Evolutionary conservation across 1,139 yeast species (phyloP).

Genomic region (Protomyces gravidus): DNA sequence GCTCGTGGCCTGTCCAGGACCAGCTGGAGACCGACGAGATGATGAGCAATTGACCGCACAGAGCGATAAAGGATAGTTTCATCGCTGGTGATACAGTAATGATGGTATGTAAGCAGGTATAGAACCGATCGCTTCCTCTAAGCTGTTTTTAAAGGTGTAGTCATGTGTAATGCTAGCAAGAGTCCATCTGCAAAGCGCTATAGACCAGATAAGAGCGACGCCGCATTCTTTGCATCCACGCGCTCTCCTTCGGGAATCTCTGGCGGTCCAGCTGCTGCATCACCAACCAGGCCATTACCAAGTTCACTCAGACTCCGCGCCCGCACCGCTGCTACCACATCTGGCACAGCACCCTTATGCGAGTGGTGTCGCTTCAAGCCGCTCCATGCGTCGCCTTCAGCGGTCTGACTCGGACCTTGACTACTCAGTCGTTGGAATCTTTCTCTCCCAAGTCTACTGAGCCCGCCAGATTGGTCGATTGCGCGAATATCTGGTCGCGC

Average conservation of each 20-base stretch:
- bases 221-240: slow-evolving; percentile 26
- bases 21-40: neutral
- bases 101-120: too few relatives aligned
- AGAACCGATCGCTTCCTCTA: too few relatives aligned
- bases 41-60: neutral
- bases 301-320: neutral
- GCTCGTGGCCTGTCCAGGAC: slow-evolving; percentile 20
- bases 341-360: neutral
- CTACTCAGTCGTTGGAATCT: slow-evolving; percentile 37
- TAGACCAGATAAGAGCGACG: neutral
- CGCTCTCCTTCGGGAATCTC: slow-evolving; percentile 1
- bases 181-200: neutral
- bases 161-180: too few relatives aligned
- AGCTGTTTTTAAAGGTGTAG: too few relatives aligned
- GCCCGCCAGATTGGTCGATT: slow-evolving; percentile 74
- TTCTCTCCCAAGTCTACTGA: slow-evolving; percentile 78
- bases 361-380: slow-evolving; percentile 21
- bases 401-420: slow-evolving; percentile 29
- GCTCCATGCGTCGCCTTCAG: slow-evolving; percentile 31
- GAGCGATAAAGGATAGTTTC: too few relatives aligned
- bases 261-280: neutral
- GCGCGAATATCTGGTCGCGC: slow-evolving; percentile 69
- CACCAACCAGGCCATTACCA: neutral
- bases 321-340: neutral
- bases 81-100: too few relatives aligned